Evolutionary conservation across 2,329 filamentous ascomycete genomes (phyloP).

Genomic region (Calonectria montana): DNA sequence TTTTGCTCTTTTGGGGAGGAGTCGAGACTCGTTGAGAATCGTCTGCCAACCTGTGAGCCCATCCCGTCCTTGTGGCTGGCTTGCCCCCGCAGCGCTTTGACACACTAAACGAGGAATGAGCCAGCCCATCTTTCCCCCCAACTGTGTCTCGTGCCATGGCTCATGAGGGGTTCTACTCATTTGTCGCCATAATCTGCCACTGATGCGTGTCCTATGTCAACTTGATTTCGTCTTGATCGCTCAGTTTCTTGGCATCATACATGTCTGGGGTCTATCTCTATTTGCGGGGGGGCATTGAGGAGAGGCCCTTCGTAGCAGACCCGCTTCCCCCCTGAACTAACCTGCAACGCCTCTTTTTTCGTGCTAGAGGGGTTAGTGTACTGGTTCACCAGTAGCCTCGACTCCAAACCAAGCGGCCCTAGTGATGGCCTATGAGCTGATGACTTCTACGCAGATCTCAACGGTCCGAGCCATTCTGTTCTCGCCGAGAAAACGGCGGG

Average conservation of each 20-base stretch:
- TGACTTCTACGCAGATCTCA: not conserved
- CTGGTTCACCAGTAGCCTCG: not conserved
- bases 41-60: not conserved
- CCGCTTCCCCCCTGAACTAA: too few relatives aligned
- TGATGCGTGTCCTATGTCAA: too few relatives aligned
- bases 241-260: too few relatives aligned
- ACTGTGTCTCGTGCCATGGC: not conserved
- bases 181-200: too few relatives aligned
- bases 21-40: not conserved
- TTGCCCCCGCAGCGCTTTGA: not conserved
- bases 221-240: too few relatives aligned
- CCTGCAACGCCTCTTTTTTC: too few relatives aligned
- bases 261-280: too few relatives aligned
- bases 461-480: not conserved
- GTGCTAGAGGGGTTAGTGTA: not conserved
- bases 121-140: not conserved
- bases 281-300: too few relatives aligned
- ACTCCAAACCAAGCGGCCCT: not conserved
- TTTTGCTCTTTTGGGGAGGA: not conserved
- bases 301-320: too few relatives aligned
- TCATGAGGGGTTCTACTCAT: not conserved
- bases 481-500: not conserved
- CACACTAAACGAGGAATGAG: not conserved
- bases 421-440: not conserved
- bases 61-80: not conserved